phyloP scores from a whole-genome alignment of 495 filamentous ascomycete genomes.

The Apodospora peruviana region DNA sequence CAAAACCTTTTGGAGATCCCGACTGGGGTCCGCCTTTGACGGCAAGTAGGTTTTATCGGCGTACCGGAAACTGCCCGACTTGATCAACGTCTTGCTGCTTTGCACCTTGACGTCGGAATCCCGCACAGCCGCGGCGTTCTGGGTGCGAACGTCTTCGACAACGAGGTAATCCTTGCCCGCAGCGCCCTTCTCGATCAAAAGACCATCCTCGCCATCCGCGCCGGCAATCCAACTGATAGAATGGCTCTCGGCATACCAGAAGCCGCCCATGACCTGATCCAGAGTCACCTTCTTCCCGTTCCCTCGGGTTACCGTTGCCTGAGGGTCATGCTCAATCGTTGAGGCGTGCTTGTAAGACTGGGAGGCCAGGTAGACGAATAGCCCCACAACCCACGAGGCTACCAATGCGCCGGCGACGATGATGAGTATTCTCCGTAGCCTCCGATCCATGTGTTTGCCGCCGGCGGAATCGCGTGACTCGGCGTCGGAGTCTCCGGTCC shows the following conservation, averaged over 20 bases:
- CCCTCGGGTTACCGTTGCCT: conserved; percentile 57
- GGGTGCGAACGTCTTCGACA: conserved; percentile 75
- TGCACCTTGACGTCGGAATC: conserved; percentile 30
- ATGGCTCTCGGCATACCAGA: conserved; percentile 64
- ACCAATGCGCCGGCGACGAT: conserved; percentile 60
- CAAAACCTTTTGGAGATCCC: conserved; percentile 78
- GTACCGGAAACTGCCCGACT: conserved; percentile 55
- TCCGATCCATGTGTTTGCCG: conserved; percentile 49
- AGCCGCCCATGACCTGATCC: conserved; percentile 67
- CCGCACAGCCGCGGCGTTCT: conserved; percentile 23
- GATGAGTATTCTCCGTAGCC: conserved; percentile 61
- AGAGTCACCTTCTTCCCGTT: conserved; percentile 75
- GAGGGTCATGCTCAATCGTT: conserved; percentile 58
- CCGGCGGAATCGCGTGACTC: conserved; percentile 10
- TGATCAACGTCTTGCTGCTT: conserved; percentile 66
- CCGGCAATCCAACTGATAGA: conserved; percentile 85
- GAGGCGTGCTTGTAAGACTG: conserved; percentile 61
- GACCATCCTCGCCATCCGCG: conserved; percentile 77
- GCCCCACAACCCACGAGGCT: conserved; percentile 73
- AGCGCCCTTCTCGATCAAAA: conserved; percentile 63
- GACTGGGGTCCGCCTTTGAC: conserved; percentile 64
- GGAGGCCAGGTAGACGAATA: conserved; percentile 65
- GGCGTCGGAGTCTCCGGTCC: not conserved
- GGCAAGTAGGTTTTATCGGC: conserved; percentile 47
- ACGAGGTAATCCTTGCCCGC: conserved; percentile 64